phyloP scores from a whole-genome alignment of 148 eudicot species.

The Drosera capensis region DNA sequence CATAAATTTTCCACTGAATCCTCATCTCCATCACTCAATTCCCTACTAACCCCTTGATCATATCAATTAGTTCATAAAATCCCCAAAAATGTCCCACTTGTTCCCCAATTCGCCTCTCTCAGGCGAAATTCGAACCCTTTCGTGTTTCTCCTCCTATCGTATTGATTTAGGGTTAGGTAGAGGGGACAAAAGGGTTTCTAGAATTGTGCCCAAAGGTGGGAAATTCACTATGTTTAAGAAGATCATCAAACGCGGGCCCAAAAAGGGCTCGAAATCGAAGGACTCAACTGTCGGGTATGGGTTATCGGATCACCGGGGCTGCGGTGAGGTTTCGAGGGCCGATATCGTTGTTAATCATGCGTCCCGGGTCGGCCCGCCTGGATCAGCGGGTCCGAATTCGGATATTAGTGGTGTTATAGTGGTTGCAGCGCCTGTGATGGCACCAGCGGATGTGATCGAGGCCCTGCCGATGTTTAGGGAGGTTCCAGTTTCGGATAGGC shows the following conservation, averaged over 20 bases:
- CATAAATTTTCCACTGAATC: too few species aligned
- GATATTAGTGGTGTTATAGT: neutral
- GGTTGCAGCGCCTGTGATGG: neutral
- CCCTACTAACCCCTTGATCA: too few species aligned
- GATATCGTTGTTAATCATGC: constrained; percentile 10
- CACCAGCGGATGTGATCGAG: constrained; percentile 11
- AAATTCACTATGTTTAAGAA: neutral
- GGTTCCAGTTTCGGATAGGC: constrained; percentile 12
- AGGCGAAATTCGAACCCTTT: too few species aligned
- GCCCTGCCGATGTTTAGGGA: constrained; percentile 16
- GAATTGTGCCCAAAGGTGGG: too few species aligned
- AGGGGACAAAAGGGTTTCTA: too few species aligned
- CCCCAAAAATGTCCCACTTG: too few species aligned
- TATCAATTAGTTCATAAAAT: too few species aligned
- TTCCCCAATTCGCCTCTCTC: too few species aligned
- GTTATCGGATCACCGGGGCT: constrained; percentile 4
- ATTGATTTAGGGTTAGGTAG: too few species aligned
- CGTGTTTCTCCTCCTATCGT: too few species aligned
- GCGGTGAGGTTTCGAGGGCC: constrained; percentile 3
- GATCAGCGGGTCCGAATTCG: neutral
- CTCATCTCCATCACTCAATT: too few species aligned
- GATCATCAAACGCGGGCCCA: constrained; percentile 7
- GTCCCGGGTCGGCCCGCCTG: constrained; percentile 1
- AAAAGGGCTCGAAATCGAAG: constrained; percentile 6
- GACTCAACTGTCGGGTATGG: neutral